Conservation (phyloP, 305 asterid genomes). For the Andrographis paniculata region DNA sequence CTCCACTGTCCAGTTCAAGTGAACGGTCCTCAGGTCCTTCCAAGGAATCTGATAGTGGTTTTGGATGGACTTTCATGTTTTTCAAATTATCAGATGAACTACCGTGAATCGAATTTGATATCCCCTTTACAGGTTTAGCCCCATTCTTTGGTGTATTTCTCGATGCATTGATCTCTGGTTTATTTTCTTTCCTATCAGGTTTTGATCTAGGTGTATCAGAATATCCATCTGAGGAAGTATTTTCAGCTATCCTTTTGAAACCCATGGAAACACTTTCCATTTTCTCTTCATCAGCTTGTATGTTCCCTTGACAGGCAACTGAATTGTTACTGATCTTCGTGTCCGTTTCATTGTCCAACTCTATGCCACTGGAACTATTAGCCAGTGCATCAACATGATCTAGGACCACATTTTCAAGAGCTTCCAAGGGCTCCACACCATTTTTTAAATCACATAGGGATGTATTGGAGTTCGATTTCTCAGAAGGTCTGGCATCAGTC, state of each 20-base stretch:
- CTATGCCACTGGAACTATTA: constrained; percentile 46
- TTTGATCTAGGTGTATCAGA: constrained; percentile 30
- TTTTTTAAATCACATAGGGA: constrained; percentile 37
- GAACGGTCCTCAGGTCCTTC: constrained; percentile 34
- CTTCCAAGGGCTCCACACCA: constrained; percentile 44
- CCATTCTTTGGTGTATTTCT: constrained; percentile 33
- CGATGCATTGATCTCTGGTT: constrained; percentile 22
- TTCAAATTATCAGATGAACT: constrained; percentile 34
- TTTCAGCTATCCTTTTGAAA: constrained; percentile 22
- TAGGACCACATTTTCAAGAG: constrained; percentile 39
- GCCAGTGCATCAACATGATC: constrained; percentile 38
- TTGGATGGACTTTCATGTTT: constrained; percentile 60
- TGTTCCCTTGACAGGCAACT: constrained; percentile 61
- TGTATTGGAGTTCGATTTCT: constrained; percentile 23
- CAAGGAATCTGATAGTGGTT: constrained; percentile 45
- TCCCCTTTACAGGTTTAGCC: constrained; percentile 27
- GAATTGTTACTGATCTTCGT: constrained; percentile 59
- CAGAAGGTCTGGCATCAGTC: constrained; percentile 29
- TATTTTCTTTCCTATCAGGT: constrained; percentile 30
- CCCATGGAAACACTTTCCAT: constrained; percentile 29
- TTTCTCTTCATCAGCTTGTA: constrained; percentile 55
- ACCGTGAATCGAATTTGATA: constrained; percentile 26
- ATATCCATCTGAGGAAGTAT: constrained; percentile 25
- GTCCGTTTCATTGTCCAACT: constrained; percentile 63
- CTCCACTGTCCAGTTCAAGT: constrained; percentile 36